Conservation (phyloP, 2,329 filamentous ascomycete genomes). For the Bipolaris cookei region DNA sequence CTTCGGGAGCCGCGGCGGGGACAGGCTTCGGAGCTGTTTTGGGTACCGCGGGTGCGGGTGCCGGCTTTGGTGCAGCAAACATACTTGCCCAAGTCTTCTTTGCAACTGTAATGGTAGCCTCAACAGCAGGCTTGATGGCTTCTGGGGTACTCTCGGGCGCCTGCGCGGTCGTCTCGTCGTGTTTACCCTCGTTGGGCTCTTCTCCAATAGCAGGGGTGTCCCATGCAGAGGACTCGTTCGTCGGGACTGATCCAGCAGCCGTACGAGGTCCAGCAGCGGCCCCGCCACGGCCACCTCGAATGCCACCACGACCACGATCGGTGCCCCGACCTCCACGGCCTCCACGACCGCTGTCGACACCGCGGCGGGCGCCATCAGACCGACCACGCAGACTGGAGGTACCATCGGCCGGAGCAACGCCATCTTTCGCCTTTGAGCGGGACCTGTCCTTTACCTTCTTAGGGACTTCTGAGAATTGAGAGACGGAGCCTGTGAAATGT, state of each 20-base stretch:
- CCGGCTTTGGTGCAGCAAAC: slow-evolving; percentile 59
- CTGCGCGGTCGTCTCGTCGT: slow-evolving; percentile 28
- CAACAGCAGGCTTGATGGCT: slow-evolving; percentile 25
- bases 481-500: slow-evolving; percentile 67
- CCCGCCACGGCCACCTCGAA: slow-evolving; percentile 67
- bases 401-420: slow-evolving; percentile 60
- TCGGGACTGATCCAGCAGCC: slow-evolving; percentile 67
- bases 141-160: slow-evolving; percentile 26
- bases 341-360: slow-evolving; percentile 50
- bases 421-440: slow-evolving; percentile 74
- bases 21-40: slow-evolving; percentile 46
- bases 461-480: slow-evolving; percentile 80
- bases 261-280: slow-evolving; percentile 67
- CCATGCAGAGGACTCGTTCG: slow-evolving; percentile 72
- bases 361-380: slow-evolving; percentile 35
- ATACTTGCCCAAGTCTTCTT: slow-evolving; percentile 63
- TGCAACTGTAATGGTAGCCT: slow-evolving; percentile 41
- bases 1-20: slow-evolving; percentile 47
- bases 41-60: slow-evolving; percentile 52
- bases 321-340: slow-evolving; percentile 61
- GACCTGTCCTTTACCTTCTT: slow-evolving; percentile 76
- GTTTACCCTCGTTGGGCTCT: slow-evolving; percentile 30
- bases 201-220: slow-evolving; percentile 51
- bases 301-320: slow-evolving; percentile 61
- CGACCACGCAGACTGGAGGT: slow-evolving; percentile 32